Conservation (phyloP, 2,329 filamentous ascomycete species). For the Pezicula radicicola region DNA sequence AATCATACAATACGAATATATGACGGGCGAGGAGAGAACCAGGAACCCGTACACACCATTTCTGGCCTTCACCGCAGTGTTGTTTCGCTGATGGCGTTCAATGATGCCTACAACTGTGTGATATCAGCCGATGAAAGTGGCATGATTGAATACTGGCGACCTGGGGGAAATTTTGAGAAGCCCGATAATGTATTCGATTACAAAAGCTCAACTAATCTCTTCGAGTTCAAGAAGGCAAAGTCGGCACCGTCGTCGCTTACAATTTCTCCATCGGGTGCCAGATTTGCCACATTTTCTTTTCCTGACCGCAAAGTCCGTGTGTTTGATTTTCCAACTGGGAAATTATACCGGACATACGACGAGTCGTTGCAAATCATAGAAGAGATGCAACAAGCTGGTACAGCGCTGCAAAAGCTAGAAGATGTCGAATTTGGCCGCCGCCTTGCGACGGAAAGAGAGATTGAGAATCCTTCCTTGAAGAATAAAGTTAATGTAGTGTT, state of each 20-base stretch:
- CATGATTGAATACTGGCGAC: constrained; percentile 97
- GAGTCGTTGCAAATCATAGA: constrained; percentile 87
- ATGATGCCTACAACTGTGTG: constrained; percentile 84
- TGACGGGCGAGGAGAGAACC: constrained; percentile 82
- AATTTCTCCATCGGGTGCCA: constrained; percentile 80
- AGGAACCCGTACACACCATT: constrained; percentile 72
- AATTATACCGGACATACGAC: constrained; percentile 89
- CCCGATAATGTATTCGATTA: constrained; percentile 87
- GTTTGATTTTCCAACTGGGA: constrained; percentile 88
- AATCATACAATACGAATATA: constrained; percentile 77
- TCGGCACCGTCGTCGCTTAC: constrained; percentile 78
- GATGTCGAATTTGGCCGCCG: constrained; percentile 89
- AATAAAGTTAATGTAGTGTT: constrained; percentile 84
- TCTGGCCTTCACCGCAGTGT: constrained; percentile 76
- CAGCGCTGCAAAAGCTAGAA: constrained; percentile 75
- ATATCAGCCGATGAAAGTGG: constrained; percentile 84
- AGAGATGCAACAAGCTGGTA: constrained; percentile 95
- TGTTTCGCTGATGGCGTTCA: constrained; percentile 85
- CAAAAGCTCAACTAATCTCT: constrained; percentile 91
- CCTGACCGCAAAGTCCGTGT: constrained; percentile 91
- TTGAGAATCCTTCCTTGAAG: constrained; percentile 67
- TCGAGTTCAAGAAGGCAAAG: constrained; percentile 96
- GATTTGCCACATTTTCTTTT: constrained; percentile 86
- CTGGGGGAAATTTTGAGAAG: constrained; percentile 79
- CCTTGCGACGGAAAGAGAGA: constrained; percentile 79